Evolutionary conservation across 352 stramenopile species (phyloP).

Genomic region (Phytophthora uliginosa): DNA sequence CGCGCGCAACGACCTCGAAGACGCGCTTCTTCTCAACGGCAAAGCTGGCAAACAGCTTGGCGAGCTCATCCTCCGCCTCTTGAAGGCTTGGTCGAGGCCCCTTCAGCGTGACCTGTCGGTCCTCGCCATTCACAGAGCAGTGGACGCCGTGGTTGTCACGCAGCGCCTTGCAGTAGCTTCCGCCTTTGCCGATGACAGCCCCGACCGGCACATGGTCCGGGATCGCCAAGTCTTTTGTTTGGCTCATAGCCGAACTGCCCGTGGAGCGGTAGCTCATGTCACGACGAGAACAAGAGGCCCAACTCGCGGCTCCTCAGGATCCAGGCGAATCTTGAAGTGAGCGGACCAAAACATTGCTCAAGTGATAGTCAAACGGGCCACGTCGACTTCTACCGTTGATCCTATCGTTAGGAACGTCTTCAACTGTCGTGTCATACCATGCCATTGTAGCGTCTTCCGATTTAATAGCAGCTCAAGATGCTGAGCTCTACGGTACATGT

Average conservation of each 20-base stretch:
- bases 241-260: neutral
- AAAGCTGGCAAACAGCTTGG: conserved; percentile 33
- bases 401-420: neutral
- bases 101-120: conserved; percentile 42
- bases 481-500: neutral
- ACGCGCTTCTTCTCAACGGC: conserved; percentile 21
- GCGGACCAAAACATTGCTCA: neutral
- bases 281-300: neutral
- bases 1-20: conserved; percentile 36
- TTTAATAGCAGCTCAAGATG: no score
- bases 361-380: neutral
- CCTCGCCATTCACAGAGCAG: conserved; percentile 33
- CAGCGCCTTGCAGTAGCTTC: conserved; percentile 46
- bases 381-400: neutral
- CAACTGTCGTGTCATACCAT: neutral
- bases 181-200: conserved; percentile 52
- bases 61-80: conserved; percentile 35
- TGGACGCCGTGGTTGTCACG: conserved; percentile 35
- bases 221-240: conserved; percentile 40
- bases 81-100: conserved; percentile 20
- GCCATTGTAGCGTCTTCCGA: neutral
- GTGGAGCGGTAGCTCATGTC: conserved; percentile 22
- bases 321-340: conserved; percentile 19
- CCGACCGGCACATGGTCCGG: conserved; percentile 46
- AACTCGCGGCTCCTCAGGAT: neutral